Conservation (phyloP, 768 basidiomycete genomes). For the Suillus subaureus region DNA sequence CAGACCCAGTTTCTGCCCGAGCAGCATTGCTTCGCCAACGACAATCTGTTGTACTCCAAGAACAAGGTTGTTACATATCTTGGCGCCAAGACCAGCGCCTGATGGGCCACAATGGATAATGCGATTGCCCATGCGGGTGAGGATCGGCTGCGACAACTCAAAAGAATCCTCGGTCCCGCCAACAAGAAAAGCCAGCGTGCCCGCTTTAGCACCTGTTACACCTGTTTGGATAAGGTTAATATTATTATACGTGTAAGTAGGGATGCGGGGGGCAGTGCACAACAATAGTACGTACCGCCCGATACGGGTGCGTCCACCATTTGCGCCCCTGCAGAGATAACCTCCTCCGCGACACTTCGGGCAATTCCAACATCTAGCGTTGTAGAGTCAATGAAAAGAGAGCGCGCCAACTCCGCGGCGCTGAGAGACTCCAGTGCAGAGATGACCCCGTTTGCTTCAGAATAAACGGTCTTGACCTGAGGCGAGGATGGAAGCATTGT, state of each 20-base stretch:
- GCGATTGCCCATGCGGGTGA: conserved; percentile 77
- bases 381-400: conserved; percentile 87
- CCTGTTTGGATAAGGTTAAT: conserved; percentile 42
- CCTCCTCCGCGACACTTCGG: conserved; percentile 58
- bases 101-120: conserved; percentile 84
- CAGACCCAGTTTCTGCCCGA: conserved; percentile 82
- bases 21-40: conserved; percentile 87
- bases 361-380: conserved; percentile 84
- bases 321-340: conserved; percentile 55
- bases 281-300: conserved; percentile 61
- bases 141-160: conserved; percentile 54
- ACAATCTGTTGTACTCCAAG: conserved; percentile 82
- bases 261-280: conserved; percentile 3
- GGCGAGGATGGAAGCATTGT: conserved; percentile 95
- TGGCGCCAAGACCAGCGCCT: conserved; percentile 82
- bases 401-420: conserved; percentile 39
- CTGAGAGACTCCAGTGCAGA: conserved; percentile 56
- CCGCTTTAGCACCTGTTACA: conserved; percentile 85
- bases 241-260: conserved; percentile 5
- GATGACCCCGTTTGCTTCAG: conserved; percentile 60
- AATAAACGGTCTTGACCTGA: conserved; percentile 80
- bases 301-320: conserved; percentile 97
- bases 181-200: conserved; percentile 88
- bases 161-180: conserved; percentile 72
- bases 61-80: conserved; percentile 88